phyloP scores from a whole-genome alignment of 164 flowering plant species.

The Chimonanthus praecox region DNA sequence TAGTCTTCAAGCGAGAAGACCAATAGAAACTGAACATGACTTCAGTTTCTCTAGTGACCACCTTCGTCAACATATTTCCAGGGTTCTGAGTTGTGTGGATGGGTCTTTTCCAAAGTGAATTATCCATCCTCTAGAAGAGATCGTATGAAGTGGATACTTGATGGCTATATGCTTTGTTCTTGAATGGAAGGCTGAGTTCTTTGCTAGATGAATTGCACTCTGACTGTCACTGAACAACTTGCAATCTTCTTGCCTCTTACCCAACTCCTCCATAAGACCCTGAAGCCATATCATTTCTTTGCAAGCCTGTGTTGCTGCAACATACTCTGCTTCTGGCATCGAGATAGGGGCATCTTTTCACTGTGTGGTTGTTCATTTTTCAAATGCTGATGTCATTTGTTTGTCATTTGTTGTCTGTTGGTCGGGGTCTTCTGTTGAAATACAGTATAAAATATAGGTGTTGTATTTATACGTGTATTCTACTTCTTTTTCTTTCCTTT shows the following conservation, averaged over 20 bases:
- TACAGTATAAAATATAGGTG: too few relatives aligned
- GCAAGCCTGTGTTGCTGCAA: slow-evolving; percentile 2
- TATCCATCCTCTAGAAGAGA: not conserved
- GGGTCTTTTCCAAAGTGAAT: not conserved
- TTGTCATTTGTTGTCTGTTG: too few relatives aligned
- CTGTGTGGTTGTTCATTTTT: too few relatives aligned
- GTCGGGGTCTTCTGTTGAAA: too few relatives aligned
- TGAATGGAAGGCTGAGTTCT: not conserved
- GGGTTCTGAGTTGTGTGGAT: not conserved
- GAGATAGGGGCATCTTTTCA: not conserved
- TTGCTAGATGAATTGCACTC: not conserved
- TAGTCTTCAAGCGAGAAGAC: not conserved
- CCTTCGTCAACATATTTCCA: not conserved
- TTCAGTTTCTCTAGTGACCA: not conserved
- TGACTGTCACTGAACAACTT: not conserved
- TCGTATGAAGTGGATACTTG: not conserved
- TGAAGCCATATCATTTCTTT: slow-evolving; percentile 12
- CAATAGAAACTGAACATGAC: not conserved
- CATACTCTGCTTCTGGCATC: not conserved
- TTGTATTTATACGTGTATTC: too few relatives aligned
- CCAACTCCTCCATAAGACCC: not conserved
- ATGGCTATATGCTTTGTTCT: not conserved
- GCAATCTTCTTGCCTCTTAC: not conserved
- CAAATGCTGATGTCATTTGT: too few relatives aligned
- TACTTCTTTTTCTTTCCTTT: too few relatives aligned